These are phyloP conservation scores for Penicillium herquei DNA, from an alignment of 495 filamentous ascomycete genomes.

Conservation along the genomic window DNA sequence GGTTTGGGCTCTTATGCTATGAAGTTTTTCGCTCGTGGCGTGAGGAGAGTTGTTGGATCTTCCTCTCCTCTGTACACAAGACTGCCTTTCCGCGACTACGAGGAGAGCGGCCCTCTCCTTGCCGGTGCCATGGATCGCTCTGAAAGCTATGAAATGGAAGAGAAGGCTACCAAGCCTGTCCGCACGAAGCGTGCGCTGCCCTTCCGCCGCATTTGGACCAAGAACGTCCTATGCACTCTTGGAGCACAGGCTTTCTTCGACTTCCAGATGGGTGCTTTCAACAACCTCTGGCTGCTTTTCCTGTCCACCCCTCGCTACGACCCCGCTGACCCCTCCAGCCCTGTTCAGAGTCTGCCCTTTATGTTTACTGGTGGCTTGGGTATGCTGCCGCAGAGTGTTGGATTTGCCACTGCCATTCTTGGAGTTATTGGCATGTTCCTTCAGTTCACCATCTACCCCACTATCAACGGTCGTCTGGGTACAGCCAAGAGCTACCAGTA, in stretches of 20 bases:
- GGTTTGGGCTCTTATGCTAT: constrained; percentile 36
- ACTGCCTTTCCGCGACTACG: constrained; percentile 37
- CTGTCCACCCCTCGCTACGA: constrained; percentile 76
- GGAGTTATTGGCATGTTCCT: constrained; percentile 74
- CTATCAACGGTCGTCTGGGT: constrained; percentile 63
- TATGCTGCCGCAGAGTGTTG: constrained; percentile 70
- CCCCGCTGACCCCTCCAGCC: constrained; percentile 39
- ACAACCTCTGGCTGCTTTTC: constrained; percentile 81
- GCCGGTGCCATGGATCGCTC: constrained; percentile 18
- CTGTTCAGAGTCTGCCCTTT: constrained; percentile 56
- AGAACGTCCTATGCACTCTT: constrained; percentile 69
- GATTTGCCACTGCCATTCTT: constrained; percentile 74
- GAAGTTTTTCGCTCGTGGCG: constrained; percentile 29
- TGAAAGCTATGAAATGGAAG: constrained; percentile 44
- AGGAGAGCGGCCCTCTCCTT: constrained; percentile 37
- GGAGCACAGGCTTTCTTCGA: constrained; percentile 67
- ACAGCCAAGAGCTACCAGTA: constrained; percentile 66
- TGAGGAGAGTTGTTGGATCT: constrained; percentile 28
- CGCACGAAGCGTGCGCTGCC: constrained; percentile 47
- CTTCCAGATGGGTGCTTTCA: constrained; percentile 78
- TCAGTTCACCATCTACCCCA: constrained; percentile 75
- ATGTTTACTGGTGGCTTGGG: constrained; percentile 79
- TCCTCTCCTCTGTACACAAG: constrained; percentile 38
- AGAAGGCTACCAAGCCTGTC: constrained; percentile 31
- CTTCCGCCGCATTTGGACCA: constrained; percentile 76